Evolutionary conservation across 2,329 filamentous ascomycete species (phyloP).

Genomic region (Colletotrichum sp.): DNA sequence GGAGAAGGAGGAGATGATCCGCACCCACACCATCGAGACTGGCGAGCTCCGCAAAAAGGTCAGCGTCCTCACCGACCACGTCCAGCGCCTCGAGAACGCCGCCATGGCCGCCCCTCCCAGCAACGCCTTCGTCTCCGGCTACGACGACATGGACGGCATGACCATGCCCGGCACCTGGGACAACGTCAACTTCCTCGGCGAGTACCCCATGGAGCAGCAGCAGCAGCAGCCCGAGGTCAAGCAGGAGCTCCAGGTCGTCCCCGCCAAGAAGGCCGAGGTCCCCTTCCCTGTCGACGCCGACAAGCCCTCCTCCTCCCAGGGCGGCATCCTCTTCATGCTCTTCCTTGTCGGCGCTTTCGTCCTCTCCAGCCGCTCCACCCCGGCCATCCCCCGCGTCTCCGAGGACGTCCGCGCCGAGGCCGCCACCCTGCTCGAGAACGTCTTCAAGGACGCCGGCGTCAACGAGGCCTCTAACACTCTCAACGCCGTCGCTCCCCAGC

Average conservation of each 20-base stretch:
- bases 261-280: conserved; percentile 59
- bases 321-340: conserved; percentile 89
- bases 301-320: conserved; percentile 71
- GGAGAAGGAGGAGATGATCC: conserved; percentile 92
- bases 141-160: conserved; percentile 83
- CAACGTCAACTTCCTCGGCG: conserved; percentile 77
- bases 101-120: conserved; percentile 49
- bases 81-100: conserved; percentile 72
- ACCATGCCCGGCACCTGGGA: conserved; percentile 86
- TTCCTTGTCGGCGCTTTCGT: conserved; percentile 97
- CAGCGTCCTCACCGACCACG: conserved; percentile 76
- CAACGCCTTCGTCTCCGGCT: conserved; percentile 72
- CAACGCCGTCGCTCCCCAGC: conserved; percentile 54
- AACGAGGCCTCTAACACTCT: conserved; percentile 48
- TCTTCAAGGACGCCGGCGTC: conserved; percentile 81
- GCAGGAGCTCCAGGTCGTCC: conserved; percentile 60
- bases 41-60: conserved; percentile 93
- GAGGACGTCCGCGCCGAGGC: conserved; percentile 83
- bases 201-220: conserved; percentile 63
- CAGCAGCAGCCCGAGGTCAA: conserved; percentile 54
- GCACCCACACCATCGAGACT: conserved; percentile 86
- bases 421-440: conserved; percentile 77
- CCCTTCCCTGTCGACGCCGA: conserved; percentile 55
- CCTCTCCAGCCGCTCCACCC: conserved; percentile 80
- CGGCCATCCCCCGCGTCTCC: conserved; percentile 77